Conservation (phyloP, 768 basidiomycete species). For the Leccinum subgranulosum region DNA sequence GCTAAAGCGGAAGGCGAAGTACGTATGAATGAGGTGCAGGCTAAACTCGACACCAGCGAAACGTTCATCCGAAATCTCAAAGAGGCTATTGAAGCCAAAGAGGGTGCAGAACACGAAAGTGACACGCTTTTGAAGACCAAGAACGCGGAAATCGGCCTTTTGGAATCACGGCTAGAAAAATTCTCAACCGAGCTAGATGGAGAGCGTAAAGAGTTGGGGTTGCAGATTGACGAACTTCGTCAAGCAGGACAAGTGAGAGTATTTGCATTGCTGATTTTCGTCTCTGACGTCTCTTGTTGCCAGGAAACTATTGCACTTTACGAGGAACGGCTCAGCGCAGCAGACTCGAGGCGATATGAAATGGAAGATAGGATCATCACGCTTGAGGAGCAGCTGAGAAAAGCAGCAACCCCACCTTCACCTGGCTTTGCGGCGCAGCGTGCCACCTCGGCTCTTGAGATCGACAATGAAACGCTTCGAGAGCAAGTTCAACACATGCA, state of each 20-base stretch:
- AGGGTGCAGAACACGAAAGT: constrained; percentile 47
- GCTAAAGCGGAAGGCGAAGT: constrained; percentile 44
- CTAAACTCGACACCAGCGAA: constrained; percentile 44
- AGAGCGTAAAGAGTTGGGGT: constrained; percentile 65
- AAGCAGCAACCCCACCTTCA: constrained; percentile 30
- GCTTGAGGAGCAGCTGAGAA: constrained; percentile 52
- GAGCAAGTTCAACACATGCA: constrained; percentile 91
- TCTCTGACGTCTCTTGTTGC: constrained; percentile 1
- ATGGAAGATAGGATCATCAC: constrained; percentile 61
- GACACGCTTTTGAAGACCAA: constrained; percentile 52
- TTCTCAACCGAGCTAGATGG: constrained; percentile 45
- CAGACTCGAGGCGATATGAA: constrained; percentile 73
- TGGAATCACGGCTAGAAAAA: constrained; percentile 48
- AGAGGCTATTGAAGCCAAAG: constrained; percentile 50
- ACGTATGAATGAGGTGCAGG: constrained; percentile 40
- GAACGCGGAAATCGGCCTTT: constrained; percentile 54
- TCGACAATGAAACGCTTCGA: constrained; percentile 90
- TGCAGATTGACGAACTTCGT: constrained; percentile 80
- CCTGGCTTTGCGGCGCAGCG: constrained; percentile 36
- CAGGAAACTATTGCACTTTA: constrained; percentile 95
- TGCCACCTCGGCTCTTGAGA: constrained; percentile 73
- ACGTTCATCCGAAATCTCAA: constrained; percentile 47
- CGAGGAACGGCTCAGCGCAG: constrained; percentile 77
- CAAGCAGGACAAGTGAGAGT: constrained; percentile 78
- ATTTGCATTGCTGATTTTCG: not conserved